Evolutionary conservation across 495 filamentous ascomycete species (phyloP).

Genomic region (Aspergillus panamensis): DNA sequence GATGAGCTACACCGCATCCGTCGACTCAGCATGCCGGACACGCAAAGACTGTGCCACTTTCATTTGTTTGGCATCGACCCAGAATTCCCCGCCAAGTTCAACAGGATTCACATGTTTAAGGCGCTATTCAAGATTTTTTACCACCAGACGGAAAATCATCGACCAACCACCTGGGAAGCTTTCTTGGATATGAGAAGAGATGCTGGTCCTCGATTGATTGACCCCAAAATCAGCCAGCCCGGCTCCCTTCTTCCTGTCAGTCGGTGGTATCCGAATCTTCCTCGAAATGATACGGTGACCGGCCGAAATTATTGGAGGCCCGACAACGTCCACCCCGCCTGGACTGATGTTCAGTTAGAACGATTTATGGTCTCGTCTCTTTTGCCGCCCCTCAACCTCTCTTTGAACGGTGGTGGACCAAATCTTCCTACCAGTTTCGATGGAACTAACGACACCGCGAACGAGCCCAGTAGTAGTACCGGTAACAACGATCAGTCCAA

Average conservation of each 20-base stretch:
- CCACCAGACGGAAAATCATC: conserved; percentile 22
- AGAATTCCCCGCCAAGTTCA: background rate
- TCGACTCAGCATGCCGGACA: background rate
- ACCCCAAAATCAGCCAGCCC: background rate
- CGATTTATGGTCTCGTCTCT: conserved; percentile 12
- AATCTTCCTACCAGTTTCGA: background rate
- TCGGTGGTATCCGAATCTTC: conserved; percentile 21
- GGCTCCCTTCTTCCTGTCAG: conserved; percentile 25
- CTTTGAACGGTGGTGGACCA: background rate
- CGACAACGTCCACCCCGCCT: conserved; percentile 4
- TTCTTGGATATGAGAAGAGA: conserved; percentile 28
- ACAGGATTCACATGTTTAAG: background rate
- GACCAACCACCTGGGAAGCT: conserved; percentile 16
- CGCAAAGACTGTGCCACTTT: conserved; percentile 13
- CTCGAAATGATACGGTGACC: background rate
- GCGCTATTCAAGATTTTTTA: conserved; percentile 31
- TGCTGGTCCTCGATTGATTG: conserved; percentile 36
- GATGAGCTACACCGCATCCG: background rate
- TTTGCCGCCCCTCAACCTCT: background rate
- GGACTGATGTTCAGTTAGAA: conserved; percentile 22
- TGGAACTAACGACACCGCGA: background rate
- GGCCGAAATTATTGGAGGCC: conserved; percentile 15
- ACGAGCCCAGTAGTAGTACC: background rate
- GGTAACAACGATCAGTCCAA: background rate
- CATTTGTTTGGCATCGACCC: conserved; percentile 36